A percentile compares a stretch with the other conserved stretches of the same genome.
phyloP scores from a whole-genome alignment of 2,329 filamentous ascomycete species.

The Tolypocladium pustulatum region DNA sequence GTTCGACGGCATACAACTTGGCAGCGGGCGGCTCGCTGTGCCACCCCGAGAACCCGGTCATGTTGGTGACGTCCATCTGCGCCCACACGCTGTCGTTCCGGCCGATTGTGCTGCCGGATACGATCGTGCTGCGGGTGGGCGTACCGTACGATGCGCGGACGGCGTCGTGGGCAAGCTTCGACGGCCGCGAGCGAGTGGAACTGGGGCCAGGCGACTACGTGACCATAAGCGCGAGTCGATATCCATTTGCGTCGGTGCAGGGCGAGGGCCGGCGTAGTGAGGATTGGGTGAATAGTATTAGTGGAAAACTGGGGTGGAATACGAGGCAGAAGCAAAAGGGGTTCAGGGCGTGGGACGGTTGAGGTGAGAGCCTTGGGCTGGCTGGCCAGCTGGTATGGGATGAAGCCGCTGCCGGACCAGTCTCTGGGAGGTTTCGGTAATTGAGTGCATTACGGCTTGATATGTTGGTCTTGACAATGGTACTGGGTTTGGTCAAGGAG shows the following conservation, averaged over 20 bases:
- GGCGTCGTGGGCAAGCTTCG: slow-evolving; percentile 94
- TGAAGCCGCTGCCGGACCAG: neutral
- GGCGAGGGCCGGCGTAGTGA: slow-evolving; percentile 58
- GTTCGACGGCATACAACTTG: slow-evolving; percentile 90
- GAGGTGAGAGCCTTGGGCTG: neutral
- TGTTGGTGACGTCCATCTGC: slow-evolving; percentile 88
- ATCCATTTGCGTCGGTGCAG: slow-evolving; percentile 70
- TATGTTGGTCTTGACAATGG: neutral
- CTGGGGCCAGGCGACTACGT: slow-evolving; percentile 72
- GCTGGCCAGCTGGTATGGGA: neutral
- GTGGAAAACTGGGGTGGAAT: slow-evolving; percentile 72
- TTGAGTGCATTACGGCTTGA: neutral
- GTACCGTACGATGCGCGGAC: slow-evolving; percentile 91
- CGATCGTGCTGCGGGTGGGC: slow-evolving; percentile 82
- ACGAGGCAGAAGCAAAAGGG: slow-evolving; percentile 66
- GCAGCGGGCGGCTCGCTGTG: slow-evolving; percentile 91
- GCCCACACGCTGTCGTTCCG: slow-evolving; percentile 91
- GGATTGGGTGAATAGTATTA: slow-evolving; percentile 77
- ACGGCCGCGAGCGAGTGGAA: slow-evolving; percentile 82
- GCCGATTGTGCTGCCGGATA: slow-evolving; percentile 93
- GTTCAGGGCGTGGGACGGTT: slow-evolving; percentile 35
- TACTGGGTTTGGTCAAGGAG: neutral
- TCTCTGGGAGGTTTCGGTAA: neutral
- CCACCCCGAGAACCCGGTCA: slow-evolving; percentile 93
- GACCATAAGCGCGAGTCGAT: slow-evolving; percentile 70